Base-by-base conservation (phyloP, 2,329 filamentous ascomycete species). In the Trichophaea hybrida region DNA sequence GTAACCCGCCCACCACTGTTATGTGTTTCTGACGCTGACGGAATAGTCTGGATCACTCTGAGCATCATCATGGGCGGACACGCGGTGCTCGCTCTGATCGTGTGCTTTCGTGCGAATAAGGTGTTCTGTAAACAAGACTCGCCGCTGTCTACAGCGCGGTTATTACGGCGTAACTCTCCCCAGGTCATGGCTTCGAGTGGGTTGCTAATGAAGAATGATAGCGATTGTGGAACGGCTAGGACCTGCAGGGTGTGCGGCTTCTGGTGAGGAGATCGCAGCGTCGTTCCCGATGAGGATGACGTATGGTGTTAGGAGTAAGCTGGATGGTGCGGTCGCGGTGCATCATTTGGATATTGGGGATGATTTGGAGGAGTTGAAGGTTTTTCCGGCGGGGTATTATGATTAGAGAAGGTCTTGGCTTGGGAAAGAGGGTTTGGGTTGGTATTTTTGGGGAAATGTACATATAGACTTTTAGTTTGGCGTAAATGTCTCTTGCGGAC, bases 61-160 rank as follows among this genome's bases (percentile, higher is more conserved):
- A 61, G 62, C 12, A 35, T 10, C 5, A 63, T 66, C 34, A 59
- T 64, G n/a, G 35, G 37, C 31, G 58, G 61, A 17, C 58, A 66
- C 3, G 12, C 64, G 3, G 32, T 59, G 7, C 55, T 64, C 32
- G 64, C 62, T 2, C 15, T 66, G 4, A 56, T 61, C 24, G 59
- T 59, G 17, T 56, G 60, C 17, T 46, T 59, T 32, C 54, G 52
- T 10, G 59, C 64, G 15, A 66, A 65, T 46, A 32, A 49, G 7
- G 64, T 66, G 8, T 61, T 58, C 48, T 64, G 63, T 38, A 66
- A 66, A 59, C 63, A 66, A 35, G 63, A 66, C 31, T 65, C 62
- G 4, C 64, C 46, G 17, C 61, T 66, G 43, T 61, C 62, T 1
- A 65, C 61, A 3, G 61, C 63, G 5, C 58, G 64, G 12, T 40